These are phyloP conservation scores for Lagerstroemia speciosa DNA, from an alignment of 345 rosid genomes.

Conservation along the genomic window DNA sequence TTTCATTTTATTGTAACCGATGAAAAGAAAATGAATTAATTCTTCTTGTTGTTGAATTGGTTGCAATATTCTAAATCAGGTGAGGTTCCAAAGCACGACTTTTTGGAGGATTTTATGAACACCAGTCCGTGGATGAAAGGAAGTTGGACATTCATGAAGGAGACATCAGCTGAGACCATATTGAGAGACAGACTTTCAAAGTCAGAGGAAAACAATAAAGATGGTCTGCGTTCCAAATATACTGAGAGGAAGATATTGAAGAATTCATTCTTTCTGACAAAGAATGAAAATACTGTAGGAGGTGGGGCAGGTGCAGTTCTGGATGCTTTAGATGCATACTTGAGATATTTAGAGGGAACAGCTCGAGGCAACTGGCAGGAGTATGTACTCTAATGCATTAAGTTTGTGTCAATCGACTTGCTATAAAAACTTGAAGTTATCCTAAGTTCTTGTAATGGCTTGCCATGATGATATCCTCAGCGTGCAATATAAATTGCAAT, in stretches of 20 bases:
- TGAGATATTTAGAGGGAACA: slow-evolving; percentile 86
- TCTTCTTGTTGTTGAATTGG: slow-evolving; percentile 1
- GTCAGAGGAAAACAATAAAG: slow-evolving; percentile 12
- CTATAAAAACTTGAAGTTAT: background rate
- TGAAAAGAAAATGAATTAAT: background rate
- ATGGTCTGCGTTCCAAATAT: slow-evolving; percentile 16
- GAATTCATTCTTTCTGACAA: slow-evolving; percentile 54
- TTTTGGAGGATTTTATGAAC: slow-evolving; percentile 46
- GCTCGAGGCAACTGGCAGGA: slow-evolving; percentile 82
- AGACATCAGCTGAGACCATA: slow-evolving; percentile 38
- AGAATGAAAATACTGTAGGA: slow-evolving; percentile 43
- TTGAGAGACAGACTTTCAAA: slow-evolving; percentile 30
- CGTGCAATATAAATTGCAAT: background rate
- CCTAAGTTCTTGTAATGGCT: background rate
- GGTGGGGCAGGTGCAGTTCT: slow-evolving; percentile 59
- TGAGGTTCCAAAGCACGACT: slow-evolving; percentile 54
- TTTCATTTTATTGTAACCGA: background rate
- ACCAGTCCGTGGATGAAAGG: slow-evolving; percentile 27
- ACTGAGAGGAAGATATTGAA: slow-evolving; percentile 25
- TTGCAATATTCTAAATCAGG: slow-evolving; percentile 30
- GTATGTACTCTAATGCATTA: slow-evolving; percentile 34
- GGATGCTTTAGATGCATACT: slow-evolving; percentile 67
- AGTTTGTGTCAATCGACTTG: background rate
- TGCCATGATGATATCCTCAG: too few species aligned
- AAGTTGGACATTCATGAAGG: slow-evolving; percentile 40